These are phyloP conservation scores for Lipomyces mesembrius DNA, from an alignment of 805 yeast species.

Conservation along the genomic window DNA sequence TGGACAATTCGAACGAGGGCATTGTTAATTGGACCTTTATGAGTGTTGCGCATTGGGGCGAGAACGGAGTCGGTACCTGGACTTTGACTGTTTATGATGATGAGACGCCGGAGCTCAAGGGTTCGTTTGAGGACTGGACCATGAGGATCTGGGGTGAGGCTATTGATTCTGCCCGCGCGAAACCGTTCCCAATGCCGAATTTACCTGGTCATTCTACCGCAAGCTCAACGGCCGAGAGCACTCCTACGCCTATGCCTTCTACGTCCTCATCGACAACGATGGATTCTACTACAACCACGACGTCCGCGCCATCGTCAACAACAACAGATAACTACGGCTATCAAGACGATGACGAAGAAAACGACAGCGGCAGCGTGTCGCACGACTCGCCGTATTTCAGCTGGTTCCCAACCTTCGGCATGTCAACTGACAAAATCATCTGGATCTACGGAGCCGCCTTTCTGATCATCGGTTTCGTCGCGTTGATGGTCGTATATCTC, in stretches of 20 bases:
- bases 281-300: slow-evolving; percentile 9
- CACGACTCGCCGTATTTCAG: slow-evolving; percentile 24
- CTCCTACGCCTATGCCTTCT: slow-evolving; percentile 12
- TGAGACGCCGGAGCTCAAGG: slow-evolving; percentile 38
- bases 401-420: slow-evolving; percentile 44
- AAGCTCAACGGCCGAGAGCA: slow-evolving; percentile 29
- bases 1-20: slow-evolving; percentile 65
- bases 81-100: slow-evolving; percentile 59
- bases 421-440: slow-evolving; percentile 40
- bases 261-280: slow-evolving; percentile 24
- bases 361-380: slow-evolving; percentile 12
- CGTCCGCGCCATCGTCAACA: slow-evolving; percentile 11
- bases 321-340: slow-evolving; percentile 21
- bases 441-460: slow-evolving; percentile 50
- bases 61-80: slow-evolving; percentile 81
- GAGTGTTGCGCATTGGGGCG: slow-evolving; percentile 99
- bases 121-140: slow-evolving; percentile 67
- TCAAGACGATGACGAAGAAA: slow-evolving; percentile 15
- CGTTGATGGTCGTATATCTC: slow-evolving; percentile 46
- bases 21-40: slow-evolving; percentile 87
- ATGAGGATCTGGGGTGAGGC: slow-evolving; percentile 82
- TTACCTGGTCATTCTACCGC: slow-evolving; percentile 33
- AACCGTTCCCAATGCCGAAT: slow-evolving; percentile 54
- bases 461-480: slow-evolving; percentile 53
- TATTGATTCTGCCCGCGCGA: slow-evolving; percentile 65